Conservation (phyloP, 2,329 filamentous ascomycete genomes). For the Exophiala alcalophila region DNA sequence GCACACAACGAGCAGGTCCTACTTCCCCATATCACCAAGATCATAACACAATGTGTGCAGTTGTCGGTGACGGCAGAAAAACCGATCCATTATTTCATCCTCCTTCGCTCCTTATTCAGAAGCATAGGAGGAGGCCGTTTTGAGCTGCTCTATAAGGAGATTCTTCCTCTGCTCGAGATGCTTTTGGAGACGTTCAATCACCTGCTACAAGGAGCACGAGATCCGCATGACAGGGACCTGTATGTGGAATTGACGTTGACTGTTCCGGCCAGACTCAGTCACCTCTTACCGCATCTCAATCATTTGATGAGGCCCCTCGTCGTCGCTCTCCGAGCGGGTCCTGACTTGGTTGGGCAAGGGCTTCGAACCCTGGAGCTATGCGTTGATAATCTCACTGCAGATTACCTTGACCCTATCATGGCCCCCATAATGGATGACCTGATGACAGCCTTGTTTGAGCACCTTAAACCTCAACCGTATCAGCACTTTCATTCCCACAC, state of each 20-base stretch:
- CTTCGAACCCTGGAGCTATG: constrained; percentile 91
- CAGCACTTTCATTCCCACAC: constrained; percentile 98
- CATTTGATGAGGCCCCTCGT: constrained; percentile 97
- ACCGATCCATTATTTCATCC: constrained; percentile 96
- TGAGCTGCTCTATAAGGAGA: constrained; percentile 97
- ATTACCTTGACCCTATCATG: constrained; percentile 99
- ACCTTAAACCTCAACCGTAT: constrained; percentile 88
- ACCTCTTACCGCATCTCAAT: constrained; percentile 89
- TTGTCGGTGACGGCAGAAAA: constrained; percentile 93
- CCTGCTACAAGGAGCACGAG: constrained; percentile 81
- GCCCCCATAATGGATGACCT: constrained; percentile 97
- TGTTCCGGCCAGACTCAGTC: constrained; percentile 89
- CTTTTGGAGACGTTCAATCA: constrained; percentile 96
- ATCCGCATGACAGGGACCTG: constrained; percentile 84
- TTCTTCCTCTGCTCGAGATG: constrained; percentile 94
- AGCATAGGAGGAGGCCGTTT: constrained; percentile 98
- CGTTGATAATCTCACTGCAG: constrained; percentile 95
- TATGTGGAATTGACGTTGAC: constrained; percentile 97
- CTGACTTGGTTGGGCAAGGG: constrained; percentile 91
- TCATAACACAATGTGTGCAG: constrained; percentile 96
- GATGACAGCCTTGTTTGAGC: constrained; percentile 96
- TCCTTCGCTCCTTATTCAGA: constrained; percentile 86
- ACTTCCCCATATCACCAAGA: constrained; percentile 91
- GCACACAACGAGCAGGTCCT: constrained; percentile 93
- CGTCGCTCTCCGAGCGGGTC: constrained; percentile 87